phyloP scores from a whole-genome alignment of 2,329 filamentous ascomycete species.

The Fusarium pininemorale region DNA sequence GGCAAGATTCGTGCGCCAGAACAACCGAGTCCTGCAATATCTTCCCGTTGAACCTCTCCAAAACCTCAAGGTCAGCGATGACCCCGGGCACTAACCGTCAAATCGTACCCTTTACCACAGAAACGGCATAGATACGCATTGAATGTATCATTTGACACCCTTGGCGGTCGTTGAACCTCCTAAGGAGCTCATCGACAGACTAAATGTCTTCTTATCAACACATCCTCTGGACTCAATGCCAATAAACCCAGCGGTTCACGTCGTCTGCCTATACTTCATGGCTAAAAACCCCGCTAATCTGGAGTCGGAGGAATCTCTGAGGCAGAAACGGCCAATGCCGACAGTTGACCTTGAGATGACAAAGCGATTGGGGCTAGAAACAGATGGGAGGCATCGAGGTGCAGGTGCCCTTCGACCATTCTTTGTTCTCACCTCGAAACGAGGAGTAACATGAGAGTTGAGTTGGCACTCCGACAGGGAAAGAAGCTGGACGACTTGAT shows the following conservation, averaged over 20 bases:
- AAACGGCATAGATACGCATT: not conserved
- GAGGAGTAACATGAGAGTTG: not conserved
- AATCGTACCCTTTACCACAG: not conserved
- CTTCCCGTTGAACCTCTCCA: not conserved
- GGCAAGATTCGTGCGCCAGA: not conserved
- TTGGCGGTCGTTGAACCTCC: not conserved
- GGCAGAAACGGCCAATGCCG: not conserved
- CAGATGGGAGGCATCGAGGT: not conserved
- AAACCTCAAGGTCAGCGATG: not conserved
- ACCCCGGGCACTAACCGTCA: not conserved
- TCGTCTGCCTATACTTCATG: not conserved
- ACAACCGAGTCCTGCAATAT: not conserved
- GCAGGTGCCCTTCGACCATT: not conserved
- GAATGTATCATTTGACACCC: not conserved
- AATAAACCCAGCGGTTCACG: not conserved
- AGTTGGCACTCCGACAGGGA: not conserved
- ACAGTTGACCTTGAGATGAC: not conserved
- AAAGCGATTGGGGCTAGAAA: not conserved
- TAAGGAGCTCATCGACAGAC: not conserved
- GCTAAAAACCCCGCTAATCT: not conserved
- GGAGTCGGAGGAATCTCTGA: not conserved
- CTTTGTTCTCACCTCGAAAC: not conserved
- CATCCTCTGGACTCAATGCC: not conserved
- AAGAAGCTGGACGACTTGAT: not conserved
- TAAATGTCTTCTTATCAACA: not conserved